Percentiles rank a stretch among this genome's conserved stretches.
Conservation (phyloP, 1,139 yeast genomes). For the Scheffersomyces lignicola region DNA sequence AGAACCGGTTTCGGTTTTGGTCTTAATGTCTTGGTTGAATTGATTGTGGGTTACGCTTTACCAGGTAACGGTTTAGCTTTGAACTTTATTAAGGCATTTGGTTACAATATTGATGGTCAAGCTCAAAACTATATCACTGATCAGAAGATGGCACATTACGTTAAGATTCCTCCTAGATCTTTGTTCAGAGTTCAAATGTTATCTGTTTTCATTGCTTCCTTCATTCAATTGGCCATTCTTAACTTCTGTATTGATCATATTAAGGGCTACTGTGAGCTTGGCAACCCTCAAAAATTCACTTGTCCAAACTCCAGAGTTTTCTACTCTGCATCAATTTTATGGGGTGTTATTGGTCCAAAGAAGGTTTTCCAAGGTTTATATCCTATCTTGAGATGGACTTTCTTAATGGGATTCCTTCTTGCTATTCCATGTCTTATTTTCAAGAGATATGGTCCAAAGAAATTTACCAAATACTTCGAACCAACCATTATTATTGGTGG, state of each 20-base stretch:
- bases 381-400: slow-evolving; percentile 50
- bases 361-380: slow-evolving; percentile 50
- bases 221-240: slow-evolving; percentile 53
- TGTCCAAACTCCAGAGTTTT: slow-evolving; percentile 52
- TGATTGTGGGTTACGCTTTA: slow-evolving; percentile 61
- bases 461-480: slow-evolving; percentile 32
- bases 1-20: slow-evolving; percentile 55
- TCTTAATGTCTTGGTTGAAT: slow-evolving; percentile 58
- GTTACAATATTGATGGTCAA: slow-evolving; percentile 60
- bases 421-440: slow-evolving; percentile 44
- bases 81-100: slow-evolving; percentile 58
- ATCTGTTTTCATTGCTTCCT: slow-evolving; percentile 39
- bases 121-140: slow-evolving; percentile 57
- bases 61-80: slow-evolving; percentile 66
- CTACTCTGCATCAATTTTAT: slow-evolving; percentile 56
- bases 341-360: slow-evolving; percentile 72
- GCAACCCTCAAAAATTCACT: slow-evolving; percentile 44
- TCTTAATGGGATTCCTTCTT: slow-evolving; percentile 53
- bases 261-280: slow-evolving; percentile 44
- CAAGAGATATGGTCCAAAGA: slow-evolving; percentile 35
- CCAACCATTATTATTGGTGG: slow-evolving; percentile 47
- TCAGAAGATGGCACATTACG: slow-evolving; percentile 62
- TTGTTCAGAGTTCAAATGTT: slow-evolving; percentile 59
- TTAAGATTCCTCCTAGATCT: slow-evolving; percentile 61
- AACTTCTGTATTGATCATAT: slow-evolving; percentile 53